Conservation (phyloP, 345 rosid species). For the Pistacia atlantica region DNA sequence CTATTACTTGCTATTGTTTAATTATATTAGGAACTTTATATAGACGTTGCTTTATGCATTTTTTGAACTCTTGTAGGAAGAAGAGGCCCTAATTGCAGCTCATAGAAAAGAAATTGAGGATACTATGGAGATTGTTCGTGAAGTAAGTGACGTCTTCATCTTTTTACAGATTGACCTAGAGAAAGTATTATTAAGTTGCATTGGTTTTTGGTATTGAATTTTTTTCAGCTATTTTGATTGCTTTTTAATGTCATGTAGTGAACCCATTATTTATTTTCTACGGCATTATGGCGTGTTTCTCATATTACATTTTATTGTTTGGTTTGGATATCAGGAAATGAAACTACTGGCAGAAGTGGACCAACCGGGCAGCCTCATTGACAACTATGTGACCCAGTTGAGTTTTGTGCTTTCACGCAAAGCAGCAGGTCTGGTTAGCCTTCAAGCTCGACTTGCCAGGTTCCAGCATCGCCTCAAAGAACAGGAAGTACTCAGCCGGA, state of each 20-base stretch:
- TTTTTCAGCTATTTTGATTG: neutral
- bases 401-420: constrained; percentile 94
- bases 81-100: constrained; percentile 86
- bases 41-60: constrained; percentile 15
- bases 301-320: neutral
- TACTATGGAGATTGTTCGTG: constrained; percentile 97
- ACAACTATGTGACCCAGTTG: constrained; percentile 85
- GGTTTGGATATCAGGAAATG: constrained; percentile 68
- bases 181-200: neutral
- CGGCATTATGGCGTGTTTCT: neutral
- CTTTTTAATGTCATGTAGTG: too few relatives aligned
- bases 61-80: constrained; percentile 57
- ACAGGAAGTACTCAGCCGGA: constrained; percentile 87
- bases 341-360: constrained; percentile 92
- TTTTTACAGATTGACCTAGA: neutral
- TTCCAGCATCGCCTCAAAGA: constrained; percentile 96
- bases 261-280: too few relatives aligned
- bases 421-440: constrained; percentile 89
- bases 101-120: constrained; percentile 99
- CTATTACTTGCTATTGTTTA: neutral
- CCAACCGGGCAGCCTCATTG: constrained; percentile 94
- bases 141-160: constrained; percentile 50
- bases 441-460: constrained; percentile 94
- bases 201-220: neutral
- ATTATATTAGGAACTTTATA: neutral